Evolutionary conservation across 768 basidiomycete species (phyloP).

Genomic region (Xanthoconium purpureum): DNA sequence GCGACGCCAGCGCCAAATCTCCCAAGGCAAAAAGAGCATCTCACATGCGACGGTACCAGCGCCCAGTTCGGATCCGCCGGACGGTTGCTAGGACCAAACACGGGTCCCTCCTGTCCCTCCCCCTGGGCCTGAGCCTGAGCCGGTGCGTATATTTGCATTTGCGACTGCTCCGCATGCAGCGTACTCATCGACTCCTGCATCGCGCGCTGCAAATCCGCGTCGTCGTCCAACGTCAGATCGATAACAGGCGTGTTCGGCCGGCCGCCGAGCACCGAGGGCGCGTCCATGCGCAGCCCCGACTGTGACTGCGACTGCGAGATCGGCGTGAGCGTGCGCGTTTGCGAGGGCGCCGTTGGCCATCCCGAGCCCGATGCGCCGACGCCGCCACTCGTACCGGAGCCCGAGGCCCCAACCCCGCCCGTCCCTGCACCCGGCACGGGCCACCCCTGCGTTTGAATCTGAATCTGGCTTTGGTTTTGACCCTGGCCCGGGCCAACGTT

Average conservation of each 20-base stretch:
- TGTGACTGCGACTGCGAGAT: background rate
- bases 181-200: constrained; percentile 52
- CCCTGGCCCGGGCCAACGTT: background rate
- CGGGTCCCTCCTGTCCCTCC: constrained; percentile 31
- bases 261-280: constrained; percentile 6
- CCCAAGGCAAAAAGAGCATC: background rate
- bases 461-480: background rate
- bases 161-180: constrained; percentile 19
- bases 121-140: background rate
- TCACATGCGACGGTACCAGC: constrained; percentile 65
- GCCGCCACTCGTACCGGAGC: too few species aligned
- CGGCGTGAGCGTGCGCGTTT: too few species aligned
- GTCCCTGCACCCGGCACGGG: too few species aligned
- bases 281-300: constrained; percentile 9
- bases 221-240: constrained; percentile 63
- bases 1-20: background rate
- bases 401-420: too few species aligned
- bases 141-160: constrained; percentile 12
- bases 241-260: constrained; percentile 39
- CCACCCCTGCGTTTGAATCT: background rate
- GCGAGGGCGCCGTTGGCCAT: too few species aligned
- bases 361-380: too few species aligned
- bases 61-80: constrained; percentile 68
- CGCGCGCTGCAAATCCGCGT: constrained; percentile 47
- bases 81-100: constrained; percentile 59